These are phyloP conservation scores for Phaeosphaeria sp. DNA, from an alignment of 2,329 filamentous ascomycete species.

Conservation along the genomic window DNA sequence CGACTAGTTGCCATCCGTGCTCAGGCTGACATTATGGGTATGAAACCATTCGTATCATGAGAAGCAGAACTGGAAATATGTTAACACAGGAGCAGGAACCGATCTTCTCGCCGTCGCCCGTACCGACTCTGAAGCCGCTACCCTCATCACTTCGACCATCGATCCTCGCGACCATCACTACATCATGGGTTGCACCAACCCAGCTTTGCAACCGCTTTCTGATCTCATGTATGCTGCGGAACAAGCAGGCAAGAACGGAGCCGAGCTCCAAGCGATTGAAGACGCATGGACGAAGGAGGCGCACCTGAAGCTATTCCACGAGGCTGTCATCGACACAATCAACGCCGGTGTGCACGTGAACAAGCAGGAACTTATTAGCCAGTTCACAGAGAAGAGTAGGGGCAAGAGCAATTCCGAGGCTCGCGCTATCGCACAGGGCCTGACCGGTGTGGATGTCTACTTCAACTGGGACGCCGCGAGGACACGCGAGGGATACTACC, in stretches of 20 bases:
- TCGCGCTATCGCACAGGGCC: slow-evolving; percentile 75
- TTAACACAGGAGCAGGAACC: slow-evolving; percentile 59
- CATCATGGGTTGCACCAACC: slow-evolving; percentile 89
- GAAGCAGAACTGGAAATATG: background rate
- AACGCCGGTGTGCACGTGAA: slow-evolving; percentile 69
- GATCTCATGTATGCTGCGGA: slow-evolving; percentile 92
- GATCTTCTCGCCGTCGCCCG: slow-evolving; percentile 91
- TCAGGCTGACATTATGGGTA: slow-evolving; percentile 98
- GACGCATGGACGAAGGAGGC: slow-evolving; percentile 84
- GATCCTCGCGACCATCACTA: slow-evolving; percentile 94
- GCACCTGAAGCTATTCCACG: slow-evolving; percentile 84
- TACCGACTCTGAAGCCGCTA: slow-evolving; percentile 97
- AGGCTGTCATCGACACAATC: slow-evolving; percentile 86
- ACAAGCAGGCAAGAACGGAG: slow-evolving; percentile 77
- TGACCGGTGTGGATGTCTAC: slow-evolving; percentile 81
- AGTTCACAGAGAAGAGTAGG: slow-evolving; percentile 72
- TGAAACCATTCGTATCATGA: slow-evolving; percentile 10
- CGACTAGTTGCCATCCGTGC: slow-evolving; percentile 94
- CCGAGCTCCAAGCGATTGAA: slow-evolving; percentile 86
- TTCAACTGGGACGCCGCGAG: slow-evolving; percentile 96
- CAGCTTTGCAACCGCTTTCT: slow-evolving; percentile 79
- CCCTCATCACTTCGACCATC: slow-evolving; percentile 94
- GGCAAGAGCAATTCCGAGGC: slow-evolving; percentile 88
- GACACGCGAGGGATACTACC: slow-evolving; percentile 94
- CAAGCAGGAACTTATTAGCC: slow-evolving; percentile 70